These are phyloP conservation scores for Pichia exigua DNA, from an alignment of 805 yeast genomes.

Conservation along the genomic window DNA sequence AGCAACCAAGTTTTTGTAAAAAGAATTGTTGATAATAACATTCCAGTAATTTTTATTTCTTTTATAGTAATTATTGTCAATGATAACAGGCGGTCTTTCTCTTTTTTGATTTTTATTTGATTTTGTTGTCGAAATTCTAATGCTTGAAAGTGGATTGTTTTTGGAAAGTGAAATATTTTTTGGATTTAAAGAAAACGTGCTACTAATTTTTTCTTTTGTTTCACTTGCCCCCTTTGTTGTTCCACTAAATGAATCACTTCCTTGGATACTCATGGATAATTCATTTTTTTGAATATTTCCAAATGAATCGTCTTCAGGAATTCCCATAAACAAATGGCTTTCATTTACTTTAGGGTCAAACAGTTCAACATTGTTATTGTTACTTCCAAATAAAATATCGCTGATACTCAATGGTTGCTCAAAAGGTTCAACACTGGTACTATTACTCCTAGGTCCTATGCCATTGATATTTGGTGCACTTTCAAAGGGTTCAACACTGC, in stretches of 20 bases:
- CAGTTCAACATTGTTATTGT: background rate
- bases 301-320: no score
- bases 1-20: background rate
- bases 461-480: background rate
- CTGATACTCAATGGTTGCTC: background rate
- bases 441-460: background rate
- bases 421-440: background rate
- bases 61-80: background rate
- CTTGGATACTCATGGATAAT: no score
- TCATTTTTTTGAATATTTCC: no score
- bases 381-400: no score
- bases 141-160: background rate
- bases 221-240: background rate
- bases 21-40: background rate
- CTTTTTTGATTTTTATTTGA: background rate
- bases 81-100: background rate
- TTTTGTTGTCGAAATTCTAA: background rate
- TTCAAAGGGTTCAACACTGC: background rate
- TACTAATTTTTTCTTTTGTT: no score
- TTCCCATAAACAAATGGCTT: background rate
- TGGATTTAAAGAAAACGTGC: background rate
- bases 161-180: background rate
- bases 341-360: background rate
- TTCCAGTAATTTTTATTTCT: constrained; percentile 2
- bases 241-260: no score